Evolutionary conservation across 2,329 filamentous ascomycete genomes (phyloP).

Genomic region (Tolypocladium ophioglossoides): DNA sequence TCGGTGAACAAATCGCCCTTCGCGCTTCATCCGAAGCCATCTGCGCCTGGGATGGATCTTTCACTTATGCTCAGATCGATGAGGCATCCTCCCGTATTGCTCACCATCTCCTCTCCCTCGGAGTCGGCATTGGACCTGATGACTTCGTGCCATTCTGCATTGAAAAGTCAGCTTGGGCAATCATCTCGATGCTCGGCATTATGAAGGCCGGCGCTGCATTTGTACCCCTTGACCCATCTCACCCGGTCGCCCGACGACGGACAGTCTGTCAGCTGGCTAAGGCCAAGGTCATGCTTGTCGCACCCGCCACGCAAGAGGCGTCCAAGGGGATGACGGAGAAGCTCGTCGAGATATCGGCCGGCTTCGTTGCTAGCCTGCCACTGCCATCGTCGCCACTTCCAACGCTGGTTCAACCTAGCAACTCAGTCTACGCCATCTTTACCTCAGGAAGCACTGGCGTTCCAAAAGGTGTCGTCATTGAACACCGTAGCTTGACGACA

Average conservation of each 20-base stretch:
- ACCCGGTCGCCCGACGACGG: constrained; percentile 4
- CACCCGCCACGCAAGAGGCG: not conserved
- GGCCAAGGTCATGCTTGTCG: constrained; percentile 4
- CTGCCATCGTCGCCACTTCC: not conserved
- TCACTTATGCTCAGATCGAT: constrained; percentile 5
- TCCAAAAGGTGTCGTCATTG: constrained; percentile 16
- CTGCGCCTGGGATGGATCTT: constrained; percentile 4
- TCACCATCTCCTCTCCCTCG: not conserved
- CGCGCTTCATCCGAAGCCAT: not conserved
- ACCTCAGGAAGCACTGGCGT: constrained; percentile 16
- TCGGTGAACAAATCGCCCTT: not conserved
- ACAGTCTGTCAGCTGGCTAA: constrained; percentile 2
- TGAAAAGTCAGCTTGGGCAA: constrained; percentile 8
- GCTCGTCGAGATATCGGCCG: not conserved
- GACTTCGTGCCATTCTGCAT: constrained; percentile 2
- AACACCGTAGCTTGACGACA: constrained; percentile 31
- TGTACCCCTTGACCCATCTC: constrained; percentile 14
- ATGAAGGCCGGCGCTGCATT: constrained; percentile 15
- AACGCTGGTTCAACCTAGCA: not conserved
- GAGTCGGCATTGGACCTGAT: not conserved
- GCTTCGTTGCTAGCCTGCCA: not conserved
- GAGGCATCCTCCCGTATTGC: not conserved
- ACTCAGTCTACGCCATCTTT: constrained; percentile 14
- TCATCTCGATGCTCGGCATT: constrained; percentile 12
- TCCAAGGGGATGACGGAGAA: not conserved